Conservation (phyloP, 2,329 filamentous ascomycete genomes). For the Cylindrodendrum hubeiense region DNA sequence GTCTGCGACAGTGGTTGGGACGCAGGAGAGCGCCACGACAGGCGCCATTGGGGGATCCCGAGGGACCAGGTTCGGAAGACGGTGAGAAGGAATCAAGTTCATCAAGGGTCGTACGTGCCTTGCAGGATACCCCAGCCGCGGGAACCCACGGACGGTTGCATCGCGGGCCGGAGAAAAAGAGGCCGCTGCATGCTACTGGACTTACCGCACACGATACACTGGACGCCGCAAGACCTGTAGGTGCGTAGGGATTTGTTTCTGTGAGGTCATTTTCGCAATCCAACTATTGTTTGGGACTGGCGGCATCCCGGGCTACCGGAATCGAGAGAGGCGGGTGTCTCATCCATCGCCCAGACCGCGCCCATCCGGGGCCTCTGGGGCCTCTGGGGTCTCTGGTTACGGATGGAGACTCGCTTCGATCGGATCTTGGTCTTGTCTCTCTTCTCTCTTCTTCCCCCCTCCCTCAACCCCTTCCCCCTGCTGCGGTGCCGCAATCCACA, state of each 20-base stretch:
- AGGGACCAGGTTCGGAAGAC: neutral
- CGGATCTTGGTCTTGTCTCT: neutral
- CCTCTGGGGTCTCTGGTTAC: too few relatives aligned
- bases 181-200: neutral
- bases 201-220: neutral
- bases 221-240: neutral
- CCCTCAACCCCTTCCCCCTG: conserved; percentile 2
- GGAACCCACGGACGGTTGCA: neutral
- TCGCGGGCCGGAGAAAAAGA: conserved; percentile 5
- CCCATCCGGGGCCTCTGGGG: too few relatives aligned
- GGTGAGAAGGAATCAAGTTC: neutral
- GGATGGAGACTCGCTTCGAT: too few relatives aligned
- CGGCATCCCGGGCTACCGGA: neutral
- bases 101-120: neutral
- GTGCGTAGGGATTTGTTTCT: neutral
- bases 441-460: neutral
- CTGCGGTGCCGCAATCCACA: neutral
- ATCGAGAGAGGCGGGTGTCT: neutral
- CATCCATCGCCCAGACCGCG: neutral
- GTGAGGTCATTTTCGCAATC: neutral
- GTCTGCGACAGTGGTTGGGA: neutral
- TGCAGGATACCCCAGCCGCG: neutral
- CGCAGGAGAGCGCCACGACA: neutral
- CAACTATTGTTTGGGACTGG: neutral
- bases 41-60: neutral